Evolutionary conservation across 768 basidiomycete genomes (phyloP), one percentile per base, ranked within the genome.

Genomic region (Cystofilobasidium capitatum): DNA sequence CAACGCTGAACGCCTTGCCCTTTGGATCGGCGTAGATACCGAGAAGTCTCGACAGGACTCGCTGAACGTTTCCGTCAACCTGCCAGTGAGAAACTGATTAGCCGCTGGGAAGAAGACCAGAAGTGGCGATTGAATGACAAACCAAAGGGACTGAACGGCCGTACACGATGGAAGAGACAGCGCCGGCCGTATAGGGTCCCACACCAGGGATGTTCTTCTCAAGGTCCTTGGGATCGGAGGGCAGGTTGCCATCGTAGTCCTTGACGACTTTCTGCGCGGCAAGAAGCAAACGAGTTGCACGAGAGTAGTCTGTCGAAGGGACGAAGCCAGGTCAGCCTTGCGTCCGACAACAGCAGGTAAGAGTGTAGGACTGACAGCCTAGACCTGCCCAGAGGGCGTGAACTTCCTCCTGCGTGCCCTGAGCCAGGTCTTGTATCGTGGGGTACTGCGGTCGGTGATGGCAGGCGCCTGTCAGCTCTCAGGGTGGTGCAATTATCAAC

Each of bases 141-240:
- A 66, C 67, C 7, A 69, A 45, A 12, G 68, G 62, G 14, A 62
- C 61, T 13, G 59, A 35, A 26, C 35, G 10, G 1, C 61, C 61
- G 20, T 64, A 64, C 5, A 62, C 68, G 45, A 69, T 69, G 13
- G 47, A 51, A 1, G 57, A 17, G 29, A 69, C 51, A 2, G 68
- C 68, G n/a, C 68, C 68, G 22, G 68, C 68, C 20, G 68, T 69
- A 35, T 69, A 69, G 10, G 68, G 68, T n/a, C 68, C 68, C 8
- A 69, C 47, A 8, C 68, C 68, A 2, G 68, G 68, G 24, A 69
- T 64, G 42, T 69, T 39, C 35, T 51, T 64, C 36, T 69, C 62
- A 26, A 69, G 63, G 2, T 22, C 45, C 9, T 47, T 37, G 12
- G 68, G 44, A 0, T 42, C 36, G 24, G 62, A 47, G 7, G 68